Percentiles rank a stretch among this genome's conserved stretches.
Evolutionary conservation across 352 stramenopile genomes (phyloP).

Genomic region (Aphanomyces astaci): DNA sequence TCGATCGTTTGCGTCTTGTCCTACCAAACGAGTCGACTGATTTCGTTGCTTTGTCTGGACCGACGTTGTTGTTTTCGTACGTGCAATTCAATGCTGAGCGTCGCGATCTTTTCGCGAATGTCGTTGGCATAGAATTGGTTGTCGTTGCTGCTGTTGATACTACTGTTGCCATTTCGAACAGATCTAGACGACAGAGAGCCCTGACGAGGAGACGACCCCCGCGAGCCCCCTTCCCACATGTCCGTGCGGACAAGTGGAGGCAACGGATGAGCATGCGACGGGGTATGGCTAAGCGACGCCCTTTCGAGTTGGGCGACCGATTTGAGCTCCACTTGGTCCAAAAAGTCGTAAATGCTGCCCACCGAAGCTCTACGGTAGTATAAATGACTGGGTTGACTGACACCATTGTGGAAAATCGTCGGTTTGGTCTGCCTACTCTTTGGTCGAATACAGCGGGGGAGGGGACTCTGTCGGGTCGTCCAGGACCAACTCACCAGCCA

Average conservation of each 20-base stretch:
- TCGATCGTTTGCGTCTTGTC: constrained; percentile 83
- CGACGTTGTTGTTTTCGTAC: constrained; percentile 26
- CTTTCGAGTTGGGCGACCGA: constrained; percentile 42
- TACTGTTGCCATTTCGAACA: neutral
- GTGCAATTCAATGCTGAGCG: constrained; percentile 68
- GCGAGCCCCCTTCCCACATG: neutral
- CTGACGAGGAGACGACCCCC: constrained; percentile 22
- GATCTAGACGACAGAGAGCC: constrained; percentile 24
- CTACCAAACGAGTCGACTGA: too few species aligned
- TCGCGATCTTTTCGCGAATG: constrained; percentile 75
- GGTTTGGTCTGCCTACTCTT: constrained; percentile 26
- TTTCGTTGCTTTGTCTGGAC: too few species aligned
- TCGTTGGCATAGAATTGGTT: constrained; percentile 51
- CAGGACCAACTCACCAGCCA: constrained; percentile 30
- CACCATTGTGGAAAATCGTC: too few species aligned
- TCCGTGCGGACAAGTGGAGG: neutral
- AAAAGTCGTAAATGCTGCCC: constrained; percentile 69
- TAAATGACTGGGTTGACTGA: too few species aligned
- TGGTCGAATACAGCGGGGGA: constrained; percentile 32
- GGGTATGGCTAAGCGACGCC: neutral
- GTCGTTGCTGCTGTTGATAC: constrained; percentile 31
- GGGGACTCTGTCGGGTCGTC: constrained; percentile 35
- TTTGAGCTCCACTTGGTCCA: constrained; percentile 64
- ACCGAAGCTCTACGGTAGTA: neutral
- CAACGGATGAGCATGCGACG: neutral